Percentiles rank a stretch among this genome's conserved stretches.
phyloP scores from a whole-genome alignment of 2,329 filamentous ascomycete species.

The Peltaster fructicola region DNA sequence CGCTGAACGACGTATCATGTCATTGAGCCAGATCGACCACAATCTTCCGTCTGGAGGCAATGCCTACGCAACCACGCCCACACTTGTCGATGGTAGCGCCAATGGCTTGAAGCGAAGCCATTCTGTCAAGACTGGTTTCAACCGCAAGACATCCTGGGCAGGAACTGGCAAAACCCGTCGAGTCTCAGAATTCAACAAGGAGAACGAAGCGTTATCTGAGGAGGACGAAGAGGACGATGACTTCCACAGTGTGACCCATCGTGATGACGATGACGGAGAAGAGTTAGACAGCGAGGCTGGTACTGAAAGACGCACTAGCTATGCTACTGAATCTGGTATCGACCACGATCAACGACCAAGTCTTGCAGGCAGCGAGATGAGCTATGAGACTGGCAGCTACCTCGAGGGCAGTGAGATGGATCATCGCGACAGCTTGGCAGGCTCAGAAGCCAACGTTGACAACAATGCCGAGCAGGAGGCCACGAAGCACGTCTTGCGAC shows the following conservation, averaged over 20 bases:
- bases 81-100: conserved; percentile 10
- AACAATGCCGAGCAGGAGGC: no score
- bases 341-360: no score
- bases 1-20: conserved; percentile 58
- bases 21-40: conserved; percentile 73
- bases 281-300: conserved; percentile 12
- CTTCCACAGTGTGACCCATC: conserved; percentile 9
- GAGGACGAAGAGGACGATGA: conserved; percentile 23
- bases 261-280: conserved; percentile 9
- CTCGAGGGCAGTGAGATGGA: conserved; percentile 30
- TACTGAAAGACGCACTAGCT: conserved; percentile 13
- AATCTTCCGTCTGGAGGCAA: conserved; percentile 39
- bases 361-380: conserved; percentile 8
- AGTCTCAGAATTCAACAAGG: conserved; percentile 22
- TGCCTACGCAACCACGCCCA: conserved; percentile 17
- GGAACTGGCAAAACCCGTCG: conserved; percentile 10
- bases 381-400: conserved; percentile 31
- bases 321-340: no score
- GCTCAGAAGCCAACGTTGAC: conserved; percentile 6
- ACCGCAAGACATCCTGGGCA: conserved; percentile 18
- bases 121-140: conserved; percentile 18
- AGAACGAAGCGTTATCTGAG: conserved; percentile 28
- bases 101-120: conserved; percentile 19
- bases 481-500: conserved; percentile 2
- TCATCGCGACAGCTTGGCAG: conserved; percentile 27